phyloP scores from a whole-genome alignment of 805 yeast genomes.

The Wickerhamiella lipophila region DNA sequence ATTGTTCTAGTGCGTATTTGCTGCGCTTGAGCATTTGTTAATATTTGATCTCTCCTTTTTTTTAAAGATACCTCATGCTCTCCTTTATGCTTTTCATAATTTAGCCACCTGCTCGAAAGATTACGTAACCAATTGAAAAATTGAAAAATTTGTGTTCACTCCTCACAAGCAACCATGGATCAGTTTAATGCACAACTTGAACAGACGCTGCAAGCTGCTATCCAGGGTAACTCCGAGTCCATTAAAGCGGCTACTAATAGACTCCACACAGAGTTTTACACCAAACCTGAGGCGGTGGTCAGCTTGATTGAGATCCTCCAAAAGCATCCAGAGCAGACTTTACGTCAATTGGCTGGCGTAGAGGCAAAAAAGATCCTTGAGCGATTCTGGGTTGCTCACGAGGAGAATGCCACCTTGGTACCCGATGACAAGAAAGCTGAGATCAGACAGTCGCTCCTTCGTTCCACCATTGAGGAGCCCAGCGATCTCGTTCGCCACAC shows the following conservation, averaged over 20 bases:
- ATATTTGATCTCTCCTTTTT: too few species aligned
- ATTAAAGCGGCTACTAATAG: conserved; percentile 72
- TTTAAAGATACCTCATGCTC: too few species aligned
- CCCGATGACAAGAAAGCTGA: conserved; percentile 41
- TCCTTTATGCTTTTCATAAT: too few species aligned
- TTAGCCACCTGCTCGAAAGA: too few species aligned
- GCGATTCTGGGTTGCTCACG: conserved; percentile 45
- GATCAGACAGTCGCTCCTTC: conserved; percentile 56
- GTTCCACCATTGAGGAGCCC: conserved; percentile 53
- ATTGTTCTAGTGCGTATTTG: neutral
- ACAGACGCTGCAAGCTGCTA: conserved; percentile 62
- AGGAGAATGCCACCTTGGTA: conserved; percentile 23
- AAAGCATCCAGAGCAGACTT: conserved; percentile 50
- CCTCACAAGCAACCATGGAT: conserved; percentile 14
- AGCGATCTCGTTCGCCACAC: conserved; percentile 68
- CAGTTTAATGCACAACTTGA: conserved; percentile 53
- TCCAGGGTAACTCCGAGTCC: conserved; percentile 59
- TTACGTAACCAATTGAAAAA: neutral
- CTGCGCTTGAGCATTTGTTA: neutral
- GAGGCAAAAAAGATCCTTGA: conserved; percentile 79
- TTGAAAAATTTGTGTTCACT: neutral
- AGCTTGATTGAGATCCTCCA: conserved; percentile 73
- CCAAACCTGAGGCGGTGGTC: conserved; percentile 59
- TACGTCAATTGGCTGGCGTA: conserved; percentile 89
- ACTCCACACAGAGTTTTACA: conserved; percentile 62